These are phyloP conservation scores for Anthracocystis walkeri DNA, from an alignment of 1,284 basidiomycete species.

Conservation along the genomic window DNA sequence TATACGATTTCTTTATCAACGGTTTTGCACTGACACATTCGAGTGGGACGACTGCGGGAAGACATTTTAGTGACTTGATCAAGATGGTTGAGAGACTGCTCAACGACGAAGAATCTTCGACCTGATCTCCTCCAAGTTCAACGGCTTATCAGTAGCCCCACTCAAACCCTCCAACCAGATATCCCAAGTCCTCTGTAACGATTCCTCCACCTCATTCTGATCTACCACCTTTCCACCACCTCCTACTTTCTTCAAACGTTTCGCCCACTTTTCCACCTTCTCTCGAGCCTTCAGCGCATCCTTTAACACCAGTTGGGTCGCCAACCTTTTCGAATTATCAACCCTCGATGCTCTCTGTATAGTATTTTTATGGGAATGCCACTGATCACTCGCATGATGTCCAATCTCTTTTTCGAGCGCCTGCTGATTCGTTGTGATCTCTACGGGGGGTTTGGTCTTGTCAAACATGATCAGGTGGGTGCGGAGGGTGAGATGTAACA, in stretches of 20 bases:
- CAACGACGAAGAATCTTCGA: slow-evolving; percentile 19
- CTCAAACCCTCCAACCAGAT: not conserved
- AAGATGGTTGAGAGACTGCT: too few species aligned
- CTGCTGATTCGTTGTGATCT: not conserved
- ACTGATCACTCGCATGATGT: not conserved
- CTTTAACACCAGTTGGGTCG: not conserved
- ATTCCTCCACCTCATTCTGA: not conserved
- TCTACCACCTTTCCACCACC: not conserved
- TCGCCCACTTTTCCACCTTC: not conserved
- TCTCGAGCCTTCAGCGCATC: not conserved
- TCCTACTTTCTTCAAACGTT: not conserved
- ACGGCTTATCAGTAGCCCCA: not conserved
- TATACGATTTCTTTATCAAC: too few species aligned
- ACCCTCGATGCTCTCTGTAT: too few species aligned
- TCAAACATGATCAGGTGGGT: slow-evolving; percentile 1
- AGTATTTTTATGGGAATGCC: not conserved
- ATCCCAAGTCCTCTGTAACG: not conserved
- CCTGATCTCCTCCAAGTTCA: slow-evolving; percentile 1
- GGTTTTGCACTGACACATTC: too few species aligned
- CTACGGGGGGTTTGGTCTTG: not conserved
- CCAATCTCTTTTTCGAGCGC: too few species aligned
- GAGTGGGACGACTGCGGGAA: too few species aligned
- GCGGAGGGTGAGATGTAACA: not conserved
- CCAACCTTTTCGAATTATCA: too few species aligned
- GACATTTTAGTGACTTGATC: too few species aligned